These are phyloP conservation scores for Dictyostelium brefeldianum DNA, from an alignment of 78 protist species.

Conservation along the genomic window DNA sequence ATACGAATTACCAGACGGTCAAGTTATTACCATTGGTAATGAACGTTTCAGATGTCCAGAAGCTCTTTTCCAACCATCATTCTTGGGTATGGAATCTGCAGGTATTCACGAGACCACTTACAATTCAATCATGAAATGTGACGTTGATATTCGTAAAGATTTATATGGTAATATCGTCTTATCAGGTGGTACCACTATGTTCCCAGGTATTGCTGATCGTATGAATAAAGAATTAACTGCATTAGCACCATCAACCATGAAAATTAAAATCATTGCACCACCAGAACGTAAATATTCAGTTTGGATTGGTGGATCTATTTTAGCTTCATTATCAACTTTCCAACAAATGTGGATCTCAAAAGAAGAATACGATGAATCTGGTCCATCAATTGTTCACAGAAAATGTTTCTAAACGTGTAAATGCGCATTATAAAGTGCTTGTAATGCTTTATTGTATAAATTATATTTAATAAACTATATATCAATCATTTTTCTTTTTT, in stretches of 20 bases:
- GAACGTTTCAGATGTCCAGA: constrained; percentile 95
- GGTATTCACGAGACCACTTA: constrained; percentile 94
- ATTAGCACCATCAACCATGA: constrained; percentile 93
- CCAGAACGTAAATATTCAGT: constrained; percentile 96
- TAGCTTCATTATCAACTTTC: constrained; percentile 96
- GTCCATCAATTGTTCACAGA: constrained; percentile 95
- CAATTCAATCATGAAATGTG: constrained; percentile 94
- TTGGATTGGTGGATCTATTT: constrained; percentile 99
- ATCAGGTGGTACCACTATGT: constrained; percentile 96
- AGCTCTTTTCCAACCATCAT: constrained; percentile 94
- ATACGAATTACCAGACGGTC: constrained; percentile 93
- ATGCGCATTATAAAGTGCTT: no score
- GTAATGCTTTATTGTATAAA: no score
- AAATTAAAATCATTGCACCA: constrained; percentile 94
- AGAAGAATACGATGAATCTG: constrained; percentile 96
- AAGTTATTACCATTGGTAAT: constrained; percentile 89
- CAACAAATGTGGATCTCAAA: constrained; percentile 96
- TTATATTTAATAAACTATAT: no score
- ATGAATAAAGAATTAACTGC: constrained; percentile 78
- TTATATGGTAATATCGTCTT: constrained; percentile 94
- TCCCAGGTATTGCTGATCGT: constrained; percentile 88
- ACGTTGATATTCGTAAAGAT: constrained; percentile 92
- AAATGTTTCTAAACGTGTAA: constrained; percentile 88
- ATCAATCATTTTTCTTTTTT: no score
- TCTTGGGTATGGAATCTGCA: constrained; percentile 91